Base-by-base conservation (phyloP, 805 yeast genomes). In the Candida lessepsii region DNA sequence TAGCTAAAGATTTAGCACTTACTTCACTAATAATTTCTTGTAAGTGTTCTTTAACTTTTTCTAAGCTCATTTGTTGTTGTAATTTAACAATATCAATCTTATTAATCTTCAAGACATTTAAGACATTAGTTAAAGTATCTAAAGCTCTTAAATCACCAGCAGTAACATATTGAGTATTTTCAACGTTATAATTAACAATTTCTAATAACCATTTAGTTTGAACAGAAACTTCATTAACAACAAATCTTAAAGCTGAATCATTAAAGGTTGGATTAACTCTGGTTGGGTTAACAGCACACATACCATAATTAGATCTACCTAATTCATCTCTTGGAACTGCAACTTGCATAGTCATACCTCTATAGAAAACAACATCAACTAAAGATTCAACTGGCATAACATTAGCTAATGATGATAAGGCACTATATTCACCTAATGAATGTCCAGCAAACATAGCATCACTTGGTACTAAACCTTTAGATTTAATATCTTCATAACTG, bases 311-410 rank as follows among this genome's bases (percentile, higher is more conserved):
- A 44, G 99, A 93, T 71, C 98, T 85, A 36, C 99, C 99, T 37
- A 69, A 62, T 41, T 81, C 78, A 68, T 93, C 99, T 73, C 99
- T 85, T 62, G 98, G 98, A 51, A 93, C 99, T 35, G 99, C 99
- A 51, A 93, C 99, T 75, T 93, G 99, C 99, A 93, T 93, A 36
- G 99, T 95, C 98, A 93, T 93, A 78, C 99, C 99, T 76, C 99
- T 84, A 79, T 93, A 95, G 78, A 93, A 93, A 40, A 91, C 98
- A 65, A 91, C 95, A 65, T 91, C 98, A 48, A 91, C 97, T 53
- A 91, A 76, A 5, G 95, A 85, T 72, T 93, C 99, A 55, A 93
- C 89, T 35, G 98, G 96, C 98, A 93, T 91, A 44, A 95, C 97
- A 63, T 93, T 96, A 40, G 96, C 99, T 57, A 93, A 75, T 19